phyloP scores from a whole-genome alignment of 2,329 filamentous ascomycete species.

The Huntiella omanensis region DNA sequence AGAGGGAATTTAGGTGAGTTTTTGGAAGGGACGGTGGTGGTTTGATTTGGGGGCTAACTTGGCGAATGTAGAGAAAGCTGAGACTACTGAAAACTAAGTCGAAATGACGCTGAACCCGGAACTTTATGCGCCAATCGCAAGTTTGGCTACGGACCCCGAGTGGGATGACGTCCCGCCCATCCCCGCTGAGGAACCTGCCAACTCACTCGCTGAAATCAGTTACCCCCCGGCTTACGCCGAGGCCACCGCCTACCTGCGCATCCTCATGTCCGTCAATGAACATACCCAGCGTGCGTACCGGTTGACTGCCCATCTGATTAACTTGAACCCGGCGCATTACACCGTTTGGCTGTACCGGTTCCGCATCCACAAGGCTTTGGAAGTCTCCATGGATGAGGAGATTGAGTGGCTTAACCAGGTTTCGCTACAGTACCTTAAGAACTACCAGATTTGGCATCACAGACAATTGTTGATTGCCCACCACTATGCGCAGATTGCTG shows the following conservation, averaged over 20 bases:
- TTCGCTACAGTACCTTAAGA: conserved; percentile 73
- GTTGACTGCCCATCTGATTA: conserved; percentile 78
- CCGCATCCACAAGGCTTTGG: conserved; percentile 50
- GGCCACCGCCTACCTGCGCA: conserved; percentile 81
- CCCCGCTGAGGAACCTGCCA: conserved; percentile 62
- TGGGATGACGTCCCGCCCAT: conserved; percentile 80
- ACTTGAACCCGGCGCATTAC: conserved; percentile 90
- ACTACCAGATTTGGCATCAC: conserved; percentile 94
- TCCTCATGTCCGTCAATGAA: conserved; percentile 80
- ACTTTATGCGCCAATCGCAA: conserved; percentile 31
- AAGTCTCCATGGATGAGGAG: conserved; percentile 49
- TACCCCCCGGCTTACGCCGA: conserved; percentile 82
- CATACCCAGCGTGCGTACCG: conserved; percentile 57
- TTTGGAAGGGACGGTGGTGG: conserved; percentile 13
- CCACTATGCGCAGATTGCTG: conserved; percentile 40
- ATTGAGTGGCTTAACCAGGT: conserved; percentile 72
- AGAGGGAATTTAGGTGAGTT: conserved; percentile 20
- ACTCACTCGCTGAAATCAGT: conserved; percentile 78
- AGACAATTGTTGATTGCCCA: conserved; percentile 45
- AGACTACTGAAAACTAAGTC: conserved; percentile 2
- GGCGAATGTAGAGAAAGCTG: neutral
- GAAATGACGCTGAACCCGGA: conserved; percentile 33
- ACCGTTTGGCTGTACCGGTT: conserved; percentile 97
- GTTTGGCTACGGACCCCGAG: conserved; percentile 40
- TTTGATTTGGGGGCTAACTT: neutral